Conservation (phyloP, 495 filamentous ascomycete species). For the Niebla homalea region DNA sequence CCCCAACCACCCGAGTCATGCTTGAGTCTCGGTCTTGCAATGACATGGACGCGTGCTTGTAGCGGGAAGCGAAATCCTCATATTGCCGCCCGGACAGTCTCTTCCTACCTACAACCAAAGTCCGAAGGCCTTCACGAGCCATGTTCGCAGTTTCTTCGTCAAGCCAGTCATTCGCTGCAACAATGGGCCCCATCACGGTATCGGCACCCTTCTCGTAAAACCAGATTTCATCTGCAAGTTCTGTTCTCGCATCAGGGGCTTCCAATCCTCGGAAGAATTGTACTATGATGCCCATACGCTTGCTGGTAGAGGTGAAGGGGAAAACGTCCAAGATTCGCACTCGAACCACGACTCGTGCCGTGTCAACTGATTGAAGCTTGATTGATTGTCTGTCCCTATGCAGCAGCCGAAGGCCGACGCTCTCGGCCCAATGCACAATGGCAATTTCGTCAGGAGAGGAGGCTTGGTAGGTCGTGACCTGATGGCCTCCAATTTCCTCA, state of each 20-base stretch:
- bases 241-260: conserved; percentile 6
- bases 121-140: conserved; percentile 91
- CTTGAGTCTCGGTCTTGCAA: conserved; percentile 65
- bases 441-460: conserved; percentile 97
- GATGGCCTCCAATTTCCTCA: conserved; percentile 65
- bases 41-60: conserved; percentile 67
- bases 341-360: conserved; percentile 63
- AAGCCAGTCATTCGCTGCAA: conserved; percentile 92
- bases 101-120: conserved; percentile 84
- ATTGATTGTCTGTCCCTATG: conserved; percentile 82
- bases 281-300: conserved; percentile 96
- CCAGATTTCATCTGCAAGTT: conserved; percentile 61
- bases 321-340: conserved; percentile 88
- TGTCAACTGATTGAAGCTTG: conserved; percentile 64
- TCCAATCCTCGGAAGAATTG: conserved; percentile 49
- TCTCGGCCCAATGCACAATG: conserved; percentile 91
- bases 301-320: conserved; percentile 93
- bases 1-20: conserved; percentile 65
- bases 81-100: conserved; percentile 64
- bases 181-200: conserved; percentile 90
- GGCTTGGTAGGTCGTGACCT: conserved; percentile 82
- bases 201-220: conserved; percentile 99
- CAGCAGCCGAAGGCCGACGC: conserved; percentile 71
- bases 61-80: conserved; percentile 57
- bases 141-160: conserved; percentile 98